Evolutionary conservation across 2,329 filamentous ascomycete genomes (phyloP).

Genomic region (Cercospora beticola): DNA sequence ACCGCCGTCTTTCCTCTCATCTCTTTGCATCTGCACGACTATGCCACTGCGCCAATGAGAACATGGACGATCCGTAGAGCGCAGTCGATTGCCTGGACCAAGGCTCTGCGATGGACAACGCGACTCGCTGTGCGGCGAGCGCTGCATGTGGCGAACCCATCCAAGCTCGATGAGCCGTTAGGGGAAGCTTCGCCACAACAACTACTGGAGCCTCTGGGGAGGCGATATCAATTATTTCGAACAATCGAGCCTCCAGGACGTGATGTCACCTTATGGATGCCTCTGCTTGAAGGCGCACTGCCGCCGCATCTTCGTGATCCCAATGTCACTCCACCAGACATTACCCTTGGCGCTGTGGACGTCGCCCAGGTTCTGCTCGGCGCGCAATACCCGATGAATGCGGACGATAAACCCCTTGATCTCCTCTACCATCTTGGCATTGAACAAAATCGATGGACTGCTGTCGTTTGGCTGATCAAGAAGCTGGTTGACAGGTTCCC

Average conservation of each 20-base stretch:
- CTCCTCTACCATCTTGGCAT: slow-evolving; percentile 44
- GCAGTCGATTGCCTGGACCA: slow-evolving; percentile 10
- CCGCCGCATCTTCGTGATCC: slow-evolving; percentile 25
- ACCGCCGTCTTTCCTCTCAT: not conserved
- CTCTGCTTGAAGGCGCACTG: slow-evolving; percentile 25
- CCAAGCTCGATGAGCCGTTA: not conserved
- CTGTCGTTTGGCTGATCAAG: slow-evolving; percentile 49
- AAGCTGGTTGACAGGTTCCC: slow-evolving; percentile 41
- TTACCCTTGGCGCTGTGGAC: slow-evolving; percentile 21
- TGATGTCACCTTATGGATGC: slow-evolving; percentile 15
- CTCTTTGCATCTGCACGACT: slow-evolving; percentile 1
- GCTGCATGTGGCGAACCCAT: not conserved
- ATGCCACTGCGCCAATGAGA: slow-evolving; percentile 33
- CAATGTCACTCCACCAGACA: slow-evolving; percentile 11
- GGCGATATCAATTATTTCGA: slow-evolving; percentile 16
- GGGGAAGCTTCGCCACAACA: not conserved
- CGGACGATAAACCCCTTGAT: slow-evolving; percentile 32
- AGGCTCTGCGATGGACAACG: not conserved
- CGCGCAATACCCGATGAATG: slow-evolving; percentile 22
- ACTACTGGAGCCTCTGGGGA: not conserved
- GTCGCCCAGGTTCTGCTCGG: slow-evolving; percentile 31
- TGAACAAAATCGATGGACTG: slow-evolving; percentile 44
- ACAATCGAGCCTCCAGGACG: slow-evolving; percentile 6
- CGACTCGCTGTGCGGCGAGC: not conserved
- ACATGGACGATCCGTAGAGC: slow-evolving; percentile 23